Evolutionary conservation across 306 rosid species (phyloP), one percentile per base, ranked within the genome.

Genomic region (Clitoria ternatea): DNA sequence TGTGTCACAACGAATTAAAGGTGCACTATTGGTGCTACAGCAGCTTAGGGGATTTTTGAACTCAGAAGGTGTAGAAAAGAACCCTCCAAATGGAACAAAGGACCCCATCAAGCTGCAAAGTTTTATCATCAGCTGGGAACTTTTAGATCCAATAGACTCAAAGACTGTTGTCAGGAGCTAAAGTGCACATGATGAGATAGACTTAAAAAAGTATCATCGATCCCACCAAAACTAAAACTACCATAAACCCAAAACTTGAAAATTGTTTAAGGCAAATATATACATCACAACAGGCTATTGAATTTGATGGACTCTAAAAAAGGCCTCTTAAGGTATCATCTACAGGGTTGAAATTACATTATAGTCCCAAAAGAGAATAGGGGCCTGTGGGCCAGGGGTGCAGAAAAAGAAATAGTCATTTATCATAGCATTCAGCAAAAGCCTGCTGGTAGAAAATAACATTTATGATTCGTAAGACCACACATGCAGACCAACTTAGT

Each of bases 21-120:
- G 40, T 48, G 64, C 6, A 0, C 84, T 82, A 69, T 26, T 76
- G n/a, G 64, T 56, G 5, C 3, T 29, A 29, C 3, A 2, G 76
- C 77, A 35, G 78, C 69, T 77, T 43, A 70, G 26, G 13, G 87
- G 89, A 67, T 35, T 84, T 66, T 50, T 79, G 60, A 84, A 75
- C 56, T 87, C 85, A 1, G 96, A 79, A 13, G 90, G 80, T 39
- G 91, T 64, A 37, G 97, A 71, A 55, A 91, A 89, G 81, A 91
- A 95, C 20, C 99, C 99, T 10, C 91, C 96, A 63, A 95, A 85
- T 64, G 99, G 99, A 79, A 95, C 91, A 64, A 91, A 95, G 73
- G 99, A 95, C 75, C 96, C 92, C 96, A 95, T 78, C 76, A 95
- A 91, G 81, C 99, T 95, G 99, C 66, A 87, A 82, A 61, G 43